phyloP scores from a whole-genome alignment of 495 filamentous ascomycete species.

The Tuber magnatum region DNA sequence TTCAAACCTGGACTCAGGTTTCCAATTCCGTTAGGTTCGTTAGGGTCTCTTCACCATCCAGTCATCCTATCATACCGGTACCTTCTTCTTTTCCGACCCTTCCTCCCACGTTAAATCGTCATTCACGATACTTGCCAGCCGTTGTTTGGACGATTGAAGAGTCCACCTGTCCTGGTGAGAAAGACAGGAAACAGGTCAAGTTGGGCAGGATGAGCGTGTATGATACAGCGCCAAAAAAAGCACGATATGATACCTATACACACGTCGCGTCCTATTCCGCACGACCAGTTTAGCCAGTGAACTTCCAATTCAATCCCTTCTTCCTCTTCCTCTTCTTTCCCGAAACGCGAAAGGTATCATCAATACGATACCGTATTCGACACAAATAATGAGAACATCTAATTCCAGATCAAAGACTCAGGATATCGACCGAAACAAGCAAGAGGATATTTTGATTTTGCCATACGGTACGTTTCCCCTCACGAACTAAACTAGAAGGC shows the following conservation, averaged over 20 bases:
- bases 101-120: neutral
- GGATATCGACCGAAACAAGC: neutral
- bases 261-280: neutral
- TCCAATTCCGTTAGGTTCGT: neutral
- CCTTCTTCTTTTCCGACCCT: neutral
- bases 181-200: neutral
- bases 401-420: neutral
- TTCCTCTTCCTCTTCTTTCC: neutral
- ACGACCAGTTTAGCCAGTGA: neutral
- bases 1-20: neutral
- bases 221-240: neutral
- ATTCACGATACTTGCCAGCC: constrained; percentile 4
- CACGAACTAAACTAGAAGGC: neutral
- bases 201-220: neutral
- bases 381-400: neutral
- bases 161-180: neutral
- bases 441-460: neutral
- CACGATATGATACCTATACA: neutral
- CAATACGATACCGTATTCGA: neutral
- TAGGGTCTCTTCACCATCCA: neutral
- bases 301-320: neutral
- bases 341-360: neutral
- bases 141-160: neutral
- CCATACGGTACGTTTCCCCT: neutral
- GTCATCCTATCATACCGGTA: neutral